These are phyloP conservation scores for Mucor sp. DNA, from an alignment of 371 early-diverging fungal genomes.

Conservation along the genomic window DNA sequence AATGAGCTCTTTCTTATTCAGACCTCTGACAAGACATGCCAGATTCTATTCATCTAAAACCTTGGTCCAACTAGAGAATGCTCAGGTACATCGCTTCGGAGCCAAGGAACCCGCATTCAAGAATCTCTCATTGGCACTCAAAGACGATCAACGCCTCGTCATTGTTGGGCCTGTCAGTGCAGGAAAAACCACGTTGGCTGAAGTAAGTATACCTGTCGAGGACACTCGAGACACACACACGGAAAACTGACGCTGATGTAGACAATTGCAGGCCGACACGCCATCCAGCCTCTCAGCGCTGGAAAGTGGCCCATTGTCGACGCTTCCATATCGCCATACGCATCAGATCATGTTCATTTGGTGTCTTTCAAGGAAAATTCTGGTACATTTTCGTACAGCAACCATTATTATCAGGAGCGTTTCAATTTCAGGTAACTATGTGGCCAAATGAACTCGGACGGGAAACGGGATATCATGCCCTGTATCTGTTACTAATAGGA, in stretches of 20 bases:
- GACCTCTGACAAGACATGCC: not conserved
- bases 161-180: constrained; percentile 53
- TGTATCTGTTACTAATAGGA: not conserved
- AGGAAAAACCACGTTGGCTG: constrained; percentile 53
- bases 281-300: constrained; percentile 33
- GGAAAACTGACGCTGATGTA: not conserved
- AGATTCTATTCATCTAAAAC: constrained; percentile 19
- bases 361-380: constrained; percentile 57
- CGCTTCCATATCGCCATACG: constrained; percentile 31
- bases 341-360: constrained; percentile 43
- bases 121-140: constrained; percentile 34
- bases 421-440: constrained; percentile 51
- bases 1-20: not conserved
- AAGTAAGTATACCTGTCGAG: constrained; percentile 20
- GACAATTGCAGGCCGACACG: constrained; percentile 48
- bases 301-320: constrained; percentile 43
- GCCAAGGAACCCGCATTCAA: constrained; percentile 39
- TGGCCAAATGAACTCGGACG: not conserved
- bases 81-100: constrained; percentile 42
- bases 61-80: constrained; percentile 39
- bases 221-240: not conserved
- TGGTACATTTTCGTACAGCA: constrained; percentile 42
- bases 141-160: constrained; percentile 36
- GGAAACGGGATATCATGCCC: not conserved
- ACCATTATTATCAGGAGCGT: constrained; percentile 60